Conservation (phyloP, 2,329 filamentous ascomycete genomes). For the Raffaelea arxii region DNA sequence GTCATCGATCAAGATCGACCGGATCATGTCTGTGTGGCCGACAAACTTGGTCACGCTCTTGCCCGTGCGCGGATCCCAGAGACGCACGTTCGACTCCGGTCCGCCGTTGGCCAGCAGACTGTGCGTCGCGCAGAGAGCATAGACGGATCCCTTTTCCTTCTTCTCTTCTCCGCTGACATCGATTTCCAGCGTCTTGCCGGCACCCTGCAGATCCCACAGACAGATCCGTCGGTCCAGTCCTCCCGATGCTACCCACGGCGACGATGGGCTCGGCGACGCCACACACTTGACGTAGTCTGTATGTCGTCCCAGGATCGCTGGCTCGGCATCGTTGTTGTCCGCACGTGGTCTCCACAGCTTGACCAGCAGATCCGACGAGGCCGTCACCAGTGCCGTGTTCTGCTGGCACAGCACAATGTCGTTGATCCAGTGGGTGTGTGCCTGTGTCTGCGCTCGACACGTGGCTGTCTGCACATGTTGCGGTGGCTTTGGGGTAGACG, state of each 20-base stretch:
- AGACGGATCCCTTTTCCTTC: conserved; percentile 87
- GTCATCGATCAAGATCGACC: conserved; percentile 81
- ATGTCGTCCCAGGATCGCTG: conserved; percentile 80
- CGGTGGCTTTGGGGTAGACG: conserved; percentile 12
- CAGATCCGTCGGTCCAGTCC: conserved; percentile 87
- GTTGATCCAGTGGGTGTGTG: conserved; percentile 95
- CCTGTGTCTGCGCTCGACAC: conserved; percentile 54
- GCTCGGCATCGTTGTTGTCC: conserved; percentile 54
- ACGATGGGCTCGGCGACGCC: conserved; percentile 56
- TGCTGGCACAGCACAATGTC: conserved; percentile 75
- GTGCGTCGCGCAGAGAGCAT: conserved; percentile 72
- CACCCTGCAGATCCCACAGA: conserved; percentile 87
- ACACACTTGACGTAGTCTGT: conserved; percentile 95
- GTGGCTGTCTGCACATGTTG: conserved; percentile 34
- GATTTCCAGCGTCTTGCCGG: conserved; percentile 78
- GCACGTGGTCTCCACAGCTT: conserved; percentile 80
- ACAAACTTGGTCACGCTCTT: conserved; percentile 93
- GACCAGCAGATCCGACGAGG: conserved; percentile 87
- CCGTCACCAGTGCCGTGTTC: conserved; percentile 73
- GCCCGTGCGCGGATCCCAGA: conserved; percentile 81
- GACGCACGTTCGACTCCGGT: conserved; percentile 81
- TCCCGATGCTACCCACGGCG: conserved; percentile 84
- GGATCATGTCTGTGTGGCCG: conserved; percentile 89
- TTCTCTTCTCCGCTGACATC: conserved; percentile 75
- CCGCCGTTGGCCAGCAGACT: conserved; percentile 85